These are phyloP conservation scores for Sphagnum contortum DNA, from an alignment of 225 moss, liverwort and hornwort genomes.

Conservation along the genomic window DNA sequence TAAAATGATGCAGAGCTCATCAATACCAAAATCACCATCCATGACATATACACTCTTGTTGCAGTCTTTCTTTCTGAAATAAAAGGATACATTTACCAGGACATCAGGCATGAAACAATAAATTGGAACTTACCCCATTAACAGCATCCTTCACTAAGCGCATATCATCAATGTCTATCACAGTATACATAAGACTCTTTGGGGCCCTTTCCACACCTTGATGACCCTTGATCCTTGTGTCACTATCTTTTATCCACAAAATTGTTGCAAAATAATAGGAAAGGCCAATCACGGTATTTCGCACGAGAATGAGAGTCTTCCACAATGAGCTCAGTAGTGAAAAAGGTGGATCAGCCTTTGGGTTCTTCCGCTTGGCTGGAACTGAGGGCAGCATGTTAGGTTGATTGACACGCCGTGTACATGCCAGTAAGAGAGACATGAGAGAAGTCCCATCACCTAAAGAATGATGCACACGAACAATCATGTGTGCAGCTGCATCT, in stretches of 20 bases:
- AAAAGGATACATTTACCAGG: too few relatives aligned
- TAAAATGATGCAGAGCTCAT: too few relatives aligned
- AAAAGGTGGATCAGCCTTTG: neutral
- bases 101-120: neutral
- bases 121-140: slow-evolving; percentile 18
- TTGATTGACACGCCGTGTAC: slow-evolving; percentile 43
- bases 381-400: slow-evolving; percentile 58
- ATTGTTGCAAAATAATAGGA: slow-evolving; percentile 39
- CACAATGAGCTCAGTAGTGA: slow-evolving; percentile 1
- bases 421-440: slow-evolving; percentile 77
- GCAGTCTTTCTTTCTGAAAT: too few relatives aligned
- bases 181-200: slow-evolving; percentile 36
- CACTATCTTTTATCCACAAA: slow-evolving; percentile 60
- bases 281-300: slow-evolving; percentile 62
- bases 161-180: slow-evolving; percentile 38
- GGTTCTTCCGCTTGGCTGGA: slow-evolving; percentile 15
- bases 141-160: slow-evolving; percentile 44
- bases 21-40: too few relatives aligned
- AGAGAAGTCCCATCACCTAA: slow-evolving; percentile 88
- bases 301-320: slow-evolving; percentile 12
- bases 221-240: slow-evolving; percentile 43
- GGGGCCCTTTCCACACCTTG: slow-evolving; percentile 40
- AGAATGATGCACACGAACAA: slow-evolving; percentile 64
- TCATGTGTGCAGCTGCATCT: slow-evolving; percentile 25
- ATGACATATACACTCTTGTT: too few relatives aligned